Conservation (phyloP, 1,139 yeast species). For the Suhomyces bribrorum region DNA sequence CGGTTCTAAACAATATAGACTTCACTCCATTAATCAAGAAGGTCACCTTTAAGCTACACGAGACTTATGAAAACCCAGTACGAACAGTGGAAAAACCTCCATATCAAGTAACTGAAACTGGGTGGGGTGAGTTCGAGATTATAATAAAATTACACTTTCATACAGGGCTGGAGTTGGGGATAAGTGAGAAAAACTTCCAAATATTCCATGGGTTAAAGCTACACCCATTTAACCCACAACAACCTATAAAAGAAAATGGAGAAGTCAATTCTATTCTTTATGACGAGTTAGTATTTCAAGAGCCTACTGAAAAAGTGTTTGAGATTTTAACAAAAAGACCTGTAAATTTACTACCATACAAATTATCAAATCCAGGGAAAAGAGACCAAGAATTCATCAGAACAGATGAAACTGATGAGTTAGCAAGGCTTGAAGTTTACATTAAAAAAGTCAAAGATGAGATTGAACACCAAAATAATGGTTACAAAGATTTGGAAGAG, state of each 20-base stretch:
- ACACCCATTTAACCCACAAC: slow-evolving; percentile 76
- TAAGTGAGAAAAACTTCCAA: slow-evolving; percentile 81
- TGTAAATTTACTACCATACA: slow-evolving; percentile 69
- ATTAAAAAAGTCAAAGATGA: slow-evolving; percentile 61
- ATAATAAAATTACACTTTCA: slow-evolving; percentile 84
- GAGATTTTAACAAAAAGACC: slow-evolving; percentile 75
- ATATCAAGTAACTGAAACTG: slow-evolving; percentile 93
- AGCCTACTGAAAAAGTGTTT: slow-evolving; percentile 89
- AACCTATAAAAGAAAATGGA: slow-evolving; percentile 41
- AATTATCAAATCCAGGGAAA: slow-evolving; percentile 45
- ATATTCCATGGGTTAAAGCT: slow-evolving; percentile 86
- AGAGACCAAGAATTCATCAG: slow-evolving; percentile 46
- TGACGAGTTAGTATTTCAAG: slow-evolving; percentile 93
- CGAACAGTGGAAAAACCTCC: slow-evolving; percentile 88
- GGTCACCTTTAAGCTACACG: slow-evolving; percentile 93
- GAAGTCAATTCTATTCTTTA: slow-evolving; percentile 68
- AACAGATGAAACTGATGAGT: slow-evolving; percentile 70
- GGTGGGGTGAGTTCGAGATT: slow-evolving; percentile 99
- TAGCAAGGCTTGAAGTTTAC: slow-evolving; percentile 70
- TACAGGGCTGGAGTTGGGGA: slow-evolving; percentile 63
- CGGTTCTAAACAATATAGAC: slow-evolving; percentile 75
- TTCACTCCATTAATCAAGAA: slow-evolving; percentile 81
- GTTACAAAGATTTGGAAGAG: slow-evolving; percentile 54
- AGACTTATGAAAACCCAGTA: slow-evolving; percentile 84
- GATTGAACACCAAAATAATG: slow-evolving; percentile 52